Evolutionary conservation across 176 grass and related monocot genomes (phyloP).

Genomic region (Calamus simplicifolius): DNA sequence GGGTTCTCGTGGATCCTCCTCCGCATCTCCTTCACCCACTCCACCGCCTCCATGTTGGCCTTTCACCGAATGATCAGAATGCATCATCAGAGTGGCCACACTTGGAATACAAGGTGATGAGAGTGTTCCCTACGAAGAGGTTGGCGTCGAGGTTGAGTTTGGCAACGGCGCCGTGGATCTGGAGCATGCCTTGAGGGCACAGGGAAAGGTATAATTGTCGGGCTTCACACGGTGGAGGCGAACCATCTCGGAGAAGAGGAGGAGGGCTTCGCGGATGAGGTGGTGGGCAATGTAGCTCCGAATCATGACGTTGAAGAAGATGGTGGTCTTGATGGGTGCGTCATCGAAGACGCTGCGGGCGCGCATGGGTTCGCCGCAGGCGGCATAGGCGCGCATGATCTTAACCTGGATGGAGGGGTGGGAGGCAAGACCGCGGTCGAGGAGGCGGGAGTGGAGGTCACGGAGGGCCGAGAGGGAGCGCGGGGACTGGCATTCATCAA

Average conservation of each 20-base stretch:
- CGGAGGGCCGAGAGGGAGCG: conserved; percentile 32
- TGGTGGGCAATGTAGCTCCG: conserved; percentile 37
- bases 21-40: conserved; percentile 53
- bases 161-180: conserved; percentile 33
- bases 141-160: conserved; percentile 41
- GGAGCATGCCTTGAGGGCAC: conserved; percentile 64
- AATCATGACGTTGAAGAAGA: conserved; percentile 67
- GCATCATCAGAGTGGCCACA: conserved; percentile 36
- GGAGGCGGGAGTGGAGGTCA: conserved; percentile 41
- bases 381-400: conserved; percentile 62
- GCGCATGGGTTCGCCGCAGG: conserved; percentile 38
- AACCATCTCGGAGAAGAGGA: conserved; percentile 44
- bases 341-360: conserved; percentile 41
- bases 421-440: conserved; percentile 23
- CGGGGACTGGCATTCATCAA: conserved; percentile 39
- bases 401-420: conserved; percentile 36
- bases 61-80: conserved; percentile 45
- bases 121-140: conserved; percentile 45
- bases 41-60: conserved; percentile 47
- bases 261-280: conserved; percentile 40
- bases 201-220: conserved; percentile 72
- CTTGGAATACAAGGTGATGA: conserved; percentile 48
- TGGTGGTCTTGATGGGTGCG: conserved; percentile 9
- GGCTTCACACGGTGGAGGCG: conserved; percentile 27
- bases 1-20: conserved; percentile 60